Base-by-base conservation (phyloP, 352 stramenopile species). In the Phytophthora citricola region DNA sequence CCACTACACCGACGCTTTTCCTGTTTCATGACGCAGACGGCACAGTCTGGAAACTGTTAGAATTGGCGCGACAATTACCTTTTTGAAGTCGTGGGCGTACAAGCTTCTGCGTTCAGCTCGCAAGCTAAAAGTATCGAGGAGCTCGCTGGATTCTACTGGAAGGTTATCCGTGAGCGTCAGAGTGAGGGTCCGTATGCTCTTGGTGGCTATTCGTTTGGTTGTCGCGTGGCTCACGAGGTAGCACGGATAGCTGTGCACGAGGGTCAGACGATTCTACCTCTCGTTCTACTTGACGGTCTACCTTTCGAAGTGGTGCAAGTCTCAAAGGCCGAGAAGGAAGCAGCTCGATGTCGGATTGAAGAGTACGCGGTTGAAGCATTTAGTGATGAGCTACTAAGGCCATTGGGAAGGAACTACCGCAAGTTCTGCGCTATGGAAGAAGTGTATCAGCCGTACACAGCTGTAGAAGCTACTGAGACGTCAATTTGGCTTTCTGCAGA, bases 141-240 rank as follows among this genome's bases (percentile, higher is more conserved):
- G 22, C 58, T 89, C n/a, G 74, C 79, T 1, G 41, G 36, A 17
- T n/a, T 36, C 1, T 84, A 88, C 49, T 87, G 75, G 75, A 14
- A 51, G 0, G 58, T 56, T 39, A 81, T 82, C 52, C 69, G 49
- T 20, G 39, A 56, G 4, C 55, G 73, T 17, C 80, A 89, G 50
- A 29, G 32, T 3, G 4, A 38, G 6, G 77, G 80, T 15, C 78
- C 75, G 38, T 87, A 81, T 43, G 59, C 59, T 29, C 61, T 91
- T 8, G 80, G 78, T 5, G 83, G 80, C 7, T 91, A 82, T 47
- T 91, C 83, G 1, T 91, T 90, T 66, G 83, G 83, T 4, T 85
- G 80, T 45, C 80, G 82, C 9, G 70, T 91, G 10, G 80, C 80
- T 5, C 58, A 83, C 27, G 75, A 75, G 27, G 65, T 87, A 12